Evolutionary conservation across 345 rosid species (phyloP).

Genomic region (Brassica juncea): DNA sequence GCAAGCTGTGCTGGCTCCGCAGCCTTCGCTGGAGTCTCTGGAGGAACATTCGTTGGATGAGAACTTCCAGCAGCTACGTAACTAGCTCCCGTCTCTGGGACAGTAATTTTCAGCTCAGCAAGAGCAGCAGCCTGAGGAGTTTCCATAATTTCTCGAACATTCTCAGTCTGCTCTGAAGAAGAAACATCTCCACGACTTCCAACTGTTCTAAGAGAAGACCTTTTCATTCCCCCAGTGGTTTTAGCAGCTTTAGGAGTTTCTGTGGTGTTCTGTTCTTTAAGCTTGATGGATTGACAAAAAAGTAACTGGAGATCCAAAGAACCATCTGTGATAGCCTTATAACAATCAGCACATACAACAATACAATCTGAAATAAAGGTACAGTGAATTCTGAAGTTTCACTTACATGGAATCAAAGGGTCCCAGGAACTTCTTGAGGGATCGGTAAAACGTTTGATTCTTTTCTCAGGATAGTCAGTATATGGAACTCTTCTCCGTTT

Average conservation of each 20-base stretch:
- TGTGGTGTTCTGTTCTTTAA: slow-evolving; percentile 1
- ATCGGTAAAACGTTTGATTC: slow-evolving; percentile 42
- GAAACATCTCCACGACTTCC: slow-evolving; percentile 13
- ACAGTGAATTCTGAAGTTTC: not conserved
- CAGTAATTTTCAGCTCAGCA: slow-evolving; percentile 27
- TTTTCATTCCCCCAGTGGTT: not conserved
- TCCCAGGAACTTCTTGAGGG: slow-evolving; percentile 46
- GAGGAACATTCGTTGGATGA: slow-evolving; percentile 27
- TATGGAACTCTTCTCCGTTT: slow-evolving; percentile 53
- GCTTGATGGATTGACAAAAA: slow-evolving; percentile 31
- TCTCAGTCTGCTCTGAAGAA: slow-evolving; percentile 17
- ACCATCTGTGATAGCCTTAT: slow-evolving; percentile 46
- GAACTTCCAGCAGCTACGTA: not conserved
- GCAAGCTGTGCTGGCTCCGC: slow-evolving; percentile 23
- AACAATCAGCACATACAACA: slow-evolving; percentile 36
- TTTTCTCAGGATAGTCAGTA: slow-evolving; percentile 51
- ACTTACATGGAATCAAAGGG: slow-evolving; percentile 72
- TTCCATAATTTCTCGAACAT: slow-evolving; percentile 32
- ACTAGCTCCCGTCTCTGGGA: slow-evolving; percentile 8
- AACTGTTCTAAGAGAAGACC: not conserved
- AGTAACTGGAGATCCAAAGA: slow-evolving; percentile 57
- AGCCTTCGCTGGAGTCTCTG: slow-evolving; percentile 27
- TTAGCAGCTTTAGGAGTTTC: slow-evolving; percentile 20
- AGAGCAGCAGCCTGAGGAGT: slow-evolving; percentile 29
- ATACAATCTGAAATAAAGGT: slow-evolving; percentile 2